These are phyloP conservation scores for Clonostachys rhizophaga DNA, from an alignment of 2,329 filamentous ascomycete genomes.

Conservation along the genomic window DNA sequence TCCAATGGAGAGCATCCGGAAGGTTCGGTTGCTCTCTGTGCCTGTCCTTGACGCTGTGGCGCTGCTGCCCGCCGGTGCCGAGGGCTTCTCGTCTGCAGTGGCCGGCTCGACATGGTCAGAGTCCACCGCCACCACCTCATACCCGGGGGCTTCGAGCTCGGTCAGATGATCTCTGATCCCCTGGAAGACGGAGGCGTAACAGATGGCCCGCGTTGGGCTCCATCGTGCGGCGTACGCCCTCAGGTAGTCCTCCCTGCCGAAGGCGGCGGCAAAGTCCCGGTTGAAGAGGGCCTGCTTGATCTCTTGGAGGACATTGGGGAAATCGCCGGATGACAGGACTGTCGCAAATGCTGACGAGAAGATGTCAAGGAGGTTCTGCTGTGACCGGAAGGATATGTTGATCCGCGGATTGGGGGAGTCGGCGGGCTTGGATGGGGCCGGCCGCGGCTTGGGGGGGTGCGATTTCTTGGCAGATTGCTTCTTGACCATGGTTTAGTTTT, in stretches of 20 bases:
- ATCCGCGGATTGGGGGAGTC: not conserved
- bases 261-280: conserved; percentile 78
- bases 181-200: conserved; percentile 61
- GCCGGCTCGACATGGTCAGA: conserved; percentile 1
- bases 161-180: conserved; percentile 26
- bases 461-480: not conserved
- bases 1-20: conserved; percentile 40
- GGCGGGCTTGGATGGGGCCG: not conserved
- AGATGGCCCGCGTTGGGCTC: conserved; percentile 82
- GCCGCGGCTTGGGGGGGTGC: not conserved
- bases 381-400: conserved; percentile 20
- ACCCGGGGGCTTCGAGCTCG: conserved; percentile 9
- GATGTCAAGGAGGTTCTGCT: conserved; percentile 68
- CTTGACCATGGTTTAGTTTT: not conserved
- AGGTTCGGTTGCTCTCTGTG: not conserved
- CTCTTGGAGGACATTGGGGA: conserved; percentile 62
- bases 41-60: too few species aligned
- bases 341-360: conserved; percentile 63
- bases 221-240: conserved; percentile 84
- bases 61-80: not conserved
- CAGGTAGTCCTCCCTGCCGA: conserved; percentile 65
- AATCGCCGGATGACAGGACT: conserved; percentile 38
- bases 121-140: conserved; percentile 1
- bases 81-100: not conserved
- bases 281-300: conserved; percentile 84